Evolutionary conservation across 2,329 filamentous ascomycete species (phyloP), one percentile per base, ranked within the genome.

Genomic region (Cytospora leucostoma): DNA sequence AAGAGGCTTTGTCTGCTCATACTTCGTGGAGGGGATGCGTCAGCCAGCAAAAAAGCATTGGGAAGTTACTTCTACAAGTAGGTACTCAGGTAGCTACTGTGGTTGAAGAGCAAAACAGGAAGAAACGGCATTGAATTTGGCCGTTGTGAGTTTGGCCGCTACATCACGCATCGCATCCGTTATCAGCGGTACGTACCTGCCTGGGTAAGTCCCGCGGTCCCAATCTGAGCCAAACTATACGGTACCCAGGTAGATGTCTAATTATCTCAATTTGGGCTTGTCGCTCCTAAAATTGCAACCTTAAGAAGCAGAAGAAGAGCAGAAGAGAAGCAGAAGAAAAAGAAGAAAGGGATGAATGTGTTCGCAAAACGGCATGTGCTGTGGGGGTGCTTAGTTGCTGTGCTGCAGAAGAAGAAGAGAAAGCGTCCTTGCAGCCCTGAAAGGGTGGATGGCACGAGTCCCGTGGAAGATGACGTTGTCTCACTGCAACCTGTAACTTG

Each of bases 401-500:
- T n/a, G 38, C 38, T 44, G 38, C 38, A 44, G n/a, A 37, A 8
- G 35, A 15, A 19, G 40, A 34, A 32, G 47, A 13, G 40, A 52
- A 59, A 44, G 33, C 37, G 33, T 47, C 51, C 47, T 55, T n/a
- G 19, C 4, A 54, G n/a, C 34, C 50, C 50, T 5, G 19, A 38
- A 51, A 35, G 34, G 27, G 17, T n/a, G 58, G 15, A 51, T 61
- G 59, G 51, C 51, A 61, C 17, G 21, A 17, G 37, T 35, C 32
- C 40, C 13, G 33, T n/a, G 44, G 47, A 38, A 47, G 44, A 59
- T 59, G 61, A 59, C 50, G 47, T 62, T 57, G 61, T 63, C 50
- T 54, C 56, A 60, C 38, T 60, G 49, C 54, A 47, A 47, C 34
- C 35, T 59, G 27, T 27, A 27, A 27, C 27, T 27, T 27, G 27